Evolutionary conservation across 2,329 filamentous ascomycete genomes (phyloP).

Genomic region (Chaetomium olivaceum): DNA sequence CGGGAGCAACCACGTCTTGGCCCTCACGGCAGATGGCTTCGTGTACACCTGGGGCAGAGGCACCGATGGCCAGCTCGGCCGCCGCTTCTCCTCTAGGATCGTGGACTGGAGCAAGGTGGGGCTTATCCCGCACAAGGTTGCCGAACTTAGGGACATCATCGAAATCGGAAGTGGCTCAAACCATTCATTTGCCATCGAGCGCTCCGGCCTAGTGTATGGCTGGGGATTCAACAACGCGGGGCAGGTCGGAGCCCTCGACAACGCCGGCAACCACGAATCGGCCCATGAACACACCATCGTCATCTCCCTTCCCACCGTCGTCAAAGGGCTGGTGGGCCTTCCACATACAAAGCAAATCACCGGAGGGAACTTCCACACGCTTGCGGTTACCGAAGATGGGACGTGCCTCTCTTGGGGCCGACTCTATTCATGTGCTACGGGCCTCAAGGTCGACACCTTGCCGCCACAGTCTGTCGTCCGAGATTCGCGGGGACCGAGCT

Average conservation of each 20-base stretch:
- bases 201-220: slow-evolving; percentile 67
- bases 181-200: slow-evolving; percentile 78
- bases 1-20: slow-evolving; percentile 27
- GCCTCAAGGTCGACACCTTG: slow-evolving; percentile 53
- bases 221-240: slow-evolving; percentile 89
- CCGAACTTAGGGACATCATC: slow-evolving; percentile 15
- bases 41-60: slow-evolving; percentile 26
- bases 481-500: slow-evolving; percentile 65
- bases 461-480: slow-evolving; percentile 58
- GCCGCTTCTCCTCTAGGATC: slow-evolving; percentile 18
- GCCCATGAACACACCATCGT: slow-evolving; percentile 6
- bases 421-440: slow-evolving; percentile 42
- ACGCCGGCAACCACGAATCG: slow-evolving; percentile 42
- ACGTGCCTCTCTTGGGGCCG: slow-evolving; percentile 61
- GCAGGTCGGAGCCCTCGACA: slow-evolving; percentile 62
- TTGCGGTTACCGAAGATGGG: slow-evolving; percentile 58
- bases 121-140: slow-evolving; percentile 17
- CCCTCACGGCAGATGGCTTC: slow-evolving; percentile 19
- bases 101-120: slow-evolving; percentile 20
- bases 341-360: slow-evolving; percentile 33
- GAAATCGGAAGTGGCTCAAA: slow-evolving; percentile 64
- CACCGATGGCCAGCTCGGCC: slow-evolving; percentile 24
- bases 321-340: slow-evolving; percentile 9
- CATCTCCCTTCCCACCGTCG: slow-evolving; percentile 10
- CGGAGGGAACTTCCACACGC: slow-evolving; percentile 71